phyloP scores from a whole-genome alignment of 495 filamentous ascomycete genomes.

The Penicillium cataractarum region DNA sequence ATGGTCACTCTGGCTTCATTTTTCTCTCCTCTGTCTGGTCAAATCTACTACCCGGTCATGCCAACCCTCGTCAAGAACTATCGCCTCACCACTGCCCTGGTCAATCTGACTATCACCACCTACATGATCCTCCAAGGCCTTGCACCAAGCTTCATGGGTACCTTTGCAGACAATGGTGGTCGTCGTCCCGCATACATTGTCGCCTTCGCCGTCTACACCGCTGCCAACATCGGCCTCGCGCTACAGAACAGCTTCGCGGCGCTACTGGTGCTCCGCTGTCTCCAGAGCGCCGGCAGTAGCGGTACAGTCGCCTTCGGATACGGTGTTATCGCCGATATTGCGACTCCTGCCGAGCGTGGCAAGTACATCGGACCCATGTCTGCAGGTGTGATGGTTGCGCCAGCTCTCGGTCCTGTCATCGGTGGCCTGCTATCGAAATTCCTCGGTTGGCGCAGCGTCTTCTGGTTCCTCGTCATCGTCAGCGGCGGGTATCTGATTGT shows the following conservation, averaged over 20 bases:
- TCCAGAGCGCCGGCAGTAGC: slow-evolving; percentile 44
- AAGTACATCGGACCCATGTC: slow-evolving; percentile 56
- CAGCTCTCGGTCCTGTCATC: slow-evolving; percentile 45
- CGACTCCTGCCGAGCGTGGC: slow-evolving; percentile 60
- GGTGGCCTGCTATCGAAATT: slow-evolving; percentile 42
- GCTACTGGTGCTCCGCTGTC: slow-evolving; percentile 40
- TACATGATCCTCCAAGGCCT: slow-evolving; percentile 53
- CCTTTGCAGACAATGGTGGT: slow-evolving; percentile 44
- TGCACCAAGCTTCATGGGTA: slow-evolving; percentile 45
- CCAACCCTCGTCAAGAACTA: slow-evolving; percentile 6
- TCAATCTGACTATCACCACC: slow-evolving; percentile 51
- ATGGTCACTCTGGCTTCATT: slow-evolving; percentile 55
- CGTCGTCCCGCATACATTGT: slow-evolving; percentile 45
- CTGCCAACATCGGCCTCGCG: slow-evolving; percentile 44
- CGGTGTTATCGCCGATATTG: slow-evolving; percentile 50
- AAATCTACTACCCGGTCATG: slow-evolving; percentile 51
- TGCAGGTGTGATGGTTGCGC: slow-evolving; percentile 30
- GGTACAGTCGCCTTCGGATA: slow-evolving; percentile 5
- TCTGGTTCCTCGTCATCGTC: slow-evolving; percentile 49
- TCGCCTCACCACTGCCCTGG: slow-evolving; percentile 33
- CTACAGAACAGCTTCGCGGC: slow-evolving; percentile 43
- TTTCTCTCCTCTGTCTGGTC: slow-evolving; percentile 66
- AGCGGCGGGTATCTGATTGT: slow-evolving; percentile 35
- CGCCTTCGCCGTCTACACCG: slow-evolving; percentile 42
- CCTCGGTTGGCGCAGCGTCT: slow-evolving; percentile 45